phyloP scores from a whole-genome alignment of 306 rosid species.

The Oxytropis ochrocephala region DNA sequence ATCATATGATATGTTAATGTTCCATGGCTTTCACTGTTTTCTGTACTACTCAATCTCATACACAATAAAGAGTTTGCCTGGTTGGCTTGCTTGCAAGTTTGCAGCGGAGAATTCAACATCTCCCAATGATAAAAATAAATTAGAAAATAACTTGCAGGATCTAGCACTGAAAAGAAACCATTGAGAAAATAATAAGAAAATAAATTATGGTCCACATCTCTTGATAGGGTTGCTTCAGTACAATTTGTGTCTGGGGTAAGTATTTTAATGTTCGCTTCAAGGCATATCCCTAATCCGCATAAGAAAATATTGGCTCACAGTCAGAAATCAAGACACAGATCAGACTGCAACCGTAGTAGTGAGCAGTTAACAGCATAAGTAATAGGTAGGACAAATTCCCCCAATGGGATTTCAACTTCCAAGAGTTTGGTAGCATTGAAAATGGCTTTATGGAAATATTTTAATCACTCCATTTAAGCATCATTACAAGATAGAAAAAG shows the following conservation, averaged over 20 bases:
- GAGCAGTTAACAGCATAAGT: neutral
- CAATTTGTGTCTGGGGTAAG: neutral
- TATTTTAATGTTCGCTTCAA: neutral
- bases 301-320: neutral
- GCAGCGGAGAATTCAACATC: neutral
- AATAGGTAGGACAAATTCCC: neutral
- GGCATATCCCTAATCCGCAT: neutral
- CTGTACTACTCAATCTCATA: neutral
- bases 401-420: neutral
- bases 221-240: neutral
- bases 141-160: neutral
- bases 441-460: neutral
- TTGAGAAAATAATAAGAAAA: neutral
- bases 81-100: neutral
- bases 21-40: neutral
- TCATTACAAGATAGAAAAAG: neutral
- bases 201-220: neutral
- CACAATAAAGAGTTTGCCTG: neutral
- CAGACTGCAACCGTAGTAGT: neutral
- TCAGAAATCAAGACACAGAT: conserved; percentile 8
- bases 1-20: neutral
- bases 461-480: neutral
- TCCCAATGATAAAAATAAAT: neutral
- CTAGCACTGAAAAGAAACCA: neutral
- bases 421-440: neutral